Base-by-base conservation (phyloP, 2,329 filamentous ascomycete species). In the Talaromyces amestolkiae region DNA sequence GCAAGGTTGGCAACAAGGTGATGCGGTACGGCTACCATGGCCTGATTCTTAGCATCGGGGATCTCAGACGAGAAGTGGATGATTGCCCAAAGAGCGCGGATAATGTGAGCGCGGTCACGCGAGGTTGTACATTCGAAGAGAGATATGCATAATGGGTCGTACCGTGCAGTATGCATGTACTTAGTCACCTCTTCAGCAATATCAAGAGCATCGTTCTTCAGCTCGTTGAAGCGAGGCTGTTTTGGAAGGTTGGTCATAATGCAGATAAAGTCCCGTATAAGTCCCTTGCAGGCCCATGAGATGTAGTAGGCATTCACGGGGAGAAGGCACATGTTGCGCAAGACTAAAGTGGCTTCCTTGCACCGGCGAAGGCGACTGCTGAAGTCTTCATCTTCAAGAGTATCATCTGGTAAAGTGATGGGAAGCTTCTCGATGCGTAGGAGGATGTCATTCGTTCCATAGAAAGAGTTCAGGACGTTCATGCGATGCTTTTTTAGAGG, bases 271-370 rank as follows among this genome's bases (percentile, higher is more conserved):
- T 97, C 93, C 73, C 90, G 89, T 45, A 96, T 81, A 1, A 92
- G 84, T 8, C 75, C 74, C 31, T 74, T 73, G 17, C 11, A 8
- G 5, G 86, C 86, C 67, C 94, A 88, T 5, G 92, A 86, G 72
- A 96, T 85, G 75, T 93, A 95, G 27, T 85, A 80, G 0, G 94
- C 94, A 74, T 99, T 99, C 68, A 97, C 93, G 24, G 89, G 87
- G 22, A 97, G 82, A 77, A 96, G 91, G n/a, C 93, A 89, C 93
- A 99, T 97, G 76, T 99, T 99, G 61, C 95, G 88, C 51, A 98
- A 83, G 19, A 96, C 93, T 56, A 98, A 82, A 22, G 90, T 89
- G 2, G 95, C 93, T 77, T 98, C 93, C 27, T 90, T 94, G 68
- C 96, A 85, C 69, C 92, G 86, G 13, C 91, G 86, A 67, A 98